Evolutionary conservation across 495 filamentous ascomycete species (phyloP).

Genomic region (Parathielavia hyrcaniae): DNA sequence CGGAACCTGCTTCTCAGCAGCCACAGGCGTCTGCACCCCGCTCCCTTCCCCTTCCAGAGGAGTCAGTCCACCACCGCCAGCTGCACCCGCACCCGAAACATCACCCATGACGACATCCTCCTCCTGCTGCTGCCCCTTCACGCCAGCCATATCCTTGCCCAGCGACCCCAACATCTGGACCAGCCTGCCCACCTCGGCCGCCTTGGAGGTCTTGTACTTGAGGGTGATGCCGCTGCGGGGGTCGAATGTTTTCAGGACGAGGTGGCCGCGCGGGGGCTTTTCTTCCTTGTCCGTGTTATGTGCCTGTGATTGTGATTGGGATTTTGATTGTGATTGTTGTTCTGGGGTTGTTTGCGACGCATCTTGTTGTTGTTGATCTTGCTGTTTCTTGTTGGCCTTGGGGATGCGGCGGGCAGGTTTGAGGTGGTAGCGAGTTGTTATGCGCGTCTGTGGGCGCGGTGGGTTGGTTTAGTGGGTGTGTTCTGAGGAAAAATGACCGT

Average conservation of each 20-base stretch:
- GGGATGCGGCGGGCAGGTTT: conserved; percentile 35
- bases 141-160: conserved; percentile 57
- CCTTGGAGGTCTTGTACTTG: conserved; percentile 86
- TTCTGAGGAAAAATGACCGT: too few relatives aligned
- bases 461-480: conserved; percentile 14
- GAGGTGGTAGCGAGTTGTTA: conserved; percentile 81
- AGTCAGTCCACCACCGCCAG: not conserved
- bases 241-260: conserved; percentile 87
- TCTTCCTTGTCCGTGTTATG: not conserved
- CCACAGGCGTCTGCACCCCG: conserved; percentile 37
- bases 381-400: conserved; percentile 24
- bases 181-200: conserved; percentile 79
- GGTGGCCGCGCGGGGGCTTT: conserved; percentile 49
- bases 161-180: conserved; percentile 66
- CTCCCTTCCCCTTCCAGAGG: conserved; percentile 5
- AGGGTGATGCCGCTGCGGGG: conserved; percentile 71
- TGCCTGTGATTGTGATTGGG: not conserved
- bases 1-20: conserved; percentile 28
- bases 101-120: conserved; percentile 33
- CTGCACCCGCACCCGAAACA: conserved; percentile 21
- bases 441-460: conserved; percentile 54
- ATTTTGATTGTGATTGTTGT: conserved; percentile 1
- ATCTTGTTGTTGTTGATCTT: conserved; percentile 3
- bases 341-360: conserved; percentile 3
- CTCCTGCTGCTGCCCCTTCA: conserved; percentile 39